These are phyloP conservation scores for Venturiaceae sp. DNA, from an alignment of 2,329 filamentous ascomycete species.

Conservation along the genomic window DNA sequence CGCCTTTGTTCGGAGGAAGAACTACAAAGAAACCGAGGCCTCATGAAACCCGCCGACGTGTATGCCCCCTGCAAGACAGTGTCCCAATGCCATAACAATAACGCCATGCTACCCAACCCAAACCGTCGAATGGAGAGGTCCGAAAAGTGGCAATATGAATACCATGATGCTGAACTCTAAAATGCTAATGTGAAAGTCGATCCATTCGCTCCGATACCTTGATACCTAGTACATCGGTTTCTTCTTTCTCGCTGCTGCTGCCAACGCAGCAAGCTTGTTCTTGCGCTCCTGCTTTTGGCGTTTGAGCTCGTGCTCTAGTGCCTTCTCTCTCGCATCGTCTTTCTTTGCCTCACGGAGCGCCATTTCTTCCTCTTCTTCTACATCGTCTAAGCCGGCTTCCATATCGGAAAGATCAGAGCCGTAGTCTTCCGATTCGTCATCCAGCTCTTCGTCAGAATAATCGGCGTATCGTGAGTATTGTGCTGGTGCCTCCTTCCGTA, in stretches of 20 bases:
- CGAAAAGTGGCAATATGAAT: background rate
- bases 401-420: constrained; percentile 55
- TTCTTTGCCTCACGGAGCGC: constrained; percentile 53
- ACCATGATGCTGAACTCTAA: background rate
- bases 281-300: constrained; percentile 32
- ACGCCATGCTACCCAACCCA: background rate
- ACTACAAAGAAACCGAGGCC: background rate
- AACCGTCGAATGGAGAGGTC: background rate
- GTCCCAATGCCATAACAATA: background rate
- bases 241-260: constrained; percentile 2
- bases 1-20: background rate
- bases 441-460: background rate
- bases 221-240: background rate
- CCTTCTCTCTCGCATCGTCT: constrained; percentile 58
- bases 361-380: constrained; percentile 59
- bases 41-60: background rate
- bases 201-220: background rate
- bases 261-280: constrained; percentile 20
- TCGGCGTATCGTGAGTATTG: constrained; percentile 1
- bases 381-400: constrained; percentile 66
- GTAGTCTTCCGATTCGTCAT: constrained; percentile 8
- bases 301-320: constrained; percentile 51
- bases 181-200: background rate
- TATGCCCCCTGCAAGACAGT: background rate
- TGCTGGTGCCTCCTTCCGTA: background rate